Base-by-base conservation (phyloP, 805 yeast species). In the Torulaspora gathmanii region DNA sequence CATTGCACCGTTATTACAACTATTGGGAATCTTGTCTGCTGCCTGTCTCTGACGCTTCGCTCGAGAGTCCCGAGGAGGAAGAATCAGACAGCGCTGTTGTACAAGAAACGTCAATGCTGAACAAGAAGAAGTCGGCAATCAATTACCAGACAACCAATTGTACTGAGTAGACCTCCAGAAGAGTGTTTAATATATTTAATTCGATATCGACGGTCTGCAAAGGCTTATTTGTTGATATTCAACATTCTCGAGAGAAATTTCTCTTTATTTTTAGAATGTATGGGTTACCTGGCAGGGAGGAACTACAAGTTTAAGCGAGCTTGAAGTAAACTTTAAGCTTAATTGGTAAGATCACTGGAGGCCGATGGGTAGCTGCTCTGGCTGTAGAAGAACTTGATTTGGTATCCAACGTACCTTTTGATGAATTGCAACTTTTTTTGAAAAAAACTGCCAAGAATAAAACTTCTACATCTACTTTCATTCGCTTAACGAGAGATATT, bases 211-310 rank as follows among this genome's bases (percentile, higher is more conserved):
- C 25, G 25, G 8, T 10, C 8, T 3, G 25, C 10, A 22, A 22
- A 5, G 25, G 9, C 25, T 20, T 6, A 3, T 13, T n/a, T 29
- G 10, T 13, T 13, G 33, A 29, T 25, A 11, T 19, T 17, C 16
- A n/a, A 17, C 40, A 37, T 37, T 23, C 37, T 41, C 15, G 44
- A 41, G 44, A 28, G 39, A 41, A 41, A 34, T 34, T 41, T 41
- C 34, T 35, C 19, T 22, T 34, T 34, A 28, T 41, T 41, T 34
- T 33, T 40, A 33, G 37, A 20, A 16, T 31, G 34, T 27, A 27
- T n/a, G 30, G 25, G 33, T 8, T n/a, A 29, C 15, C 15, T 27
- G 22, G 8, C 16, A 3, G 16, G 23, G 22, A 38, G 42, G 34
- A 34, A 22, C 13, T 13, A 19, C 19, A 39, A 31, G 16, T 15